Percentiles rank a stretch among this genome's conserved stretches.
phyloP scores from a whole-genome alignment of 208 protist species.

The Leishmania lainsoni region DNA sequence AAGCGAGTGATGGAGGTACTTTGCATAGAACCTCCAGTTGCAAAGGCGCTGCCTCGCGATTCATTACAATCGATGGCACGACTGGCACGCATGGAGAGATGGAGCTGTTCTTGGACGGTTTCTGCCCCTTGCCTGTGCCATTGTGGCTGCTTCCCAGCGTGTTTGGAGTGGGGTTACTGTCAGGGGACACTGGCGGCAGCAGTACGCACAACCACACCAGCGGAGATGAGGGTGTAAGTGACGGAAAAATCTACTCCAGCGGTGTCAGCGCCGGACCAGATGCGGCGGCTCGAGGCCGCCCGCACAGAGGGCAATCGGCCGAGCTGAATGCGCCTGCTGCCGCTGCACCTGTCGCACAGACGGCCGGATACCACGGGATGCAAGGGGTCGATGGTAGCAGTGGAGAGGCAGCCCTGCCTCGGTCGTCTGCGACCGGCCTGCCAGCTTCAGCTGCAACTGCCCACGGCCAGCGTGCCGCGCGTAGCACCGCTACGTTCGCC shows the following conservation, averaged over 20 bases:
- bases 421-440: background rate
- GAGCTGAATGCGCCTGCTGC: background rate
- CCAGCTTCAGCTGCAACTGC: background rate
- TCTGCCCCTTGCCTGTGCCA: slow-evolving; percentile 40
- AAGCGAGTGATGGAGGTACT: background rate
- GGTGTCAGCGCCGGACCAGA: background rate
- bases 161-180: slow-evolving; percentile 11
- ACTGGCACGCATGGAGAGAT: slow-evolving; percentile 18
- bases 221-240: background rate
- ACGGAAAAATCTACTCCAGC: background rate
- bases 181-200: slow-evolving; percentile 1
- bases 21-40: background rate
- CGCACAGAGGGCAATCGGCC: background rate
- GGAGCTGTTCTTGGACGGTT: slow-evolving; percentile 29
- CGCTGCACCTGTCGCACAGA: background rate
- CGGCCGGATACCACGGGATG: background rate
- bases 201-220: background rate
- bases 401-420: slow-evolving; percentile 1
- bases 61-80: background rate
- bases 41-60: background rate
- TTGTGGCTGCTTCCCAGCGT: slow-evolving; percentile 39
- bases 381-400: background rate
- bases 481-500: background rate
- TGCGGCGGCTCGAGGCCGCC: slow-evolving; percentile 1
- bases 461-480: background rate